phyloP scores from a whole-genome alignment of 106 monocot genomes.

The Dendrobium catenatum region DNA sequence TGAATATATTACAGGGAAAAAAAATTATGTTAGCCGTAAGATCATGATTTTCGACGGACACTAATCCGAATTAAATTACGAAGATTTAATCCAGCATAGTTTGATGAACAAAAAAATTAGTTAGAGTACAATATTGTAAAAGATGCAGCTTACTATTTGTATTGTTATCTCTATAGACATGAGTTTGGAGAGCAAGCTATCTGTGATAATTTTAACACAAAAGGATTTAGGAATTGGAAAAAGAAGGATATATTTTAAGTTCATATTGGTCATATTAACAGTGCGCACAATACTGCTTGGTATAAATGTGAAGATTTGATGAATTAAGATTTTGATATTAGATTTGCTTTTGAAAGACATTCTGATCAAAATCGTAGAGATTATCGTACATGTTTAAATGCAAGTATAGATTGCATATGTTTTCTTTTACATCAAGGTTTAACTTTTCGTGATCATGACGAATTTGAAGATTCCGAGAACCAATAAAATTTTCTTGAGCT shows the following conservation, averaged over 20 bases:
- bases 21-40: too few species aligned
- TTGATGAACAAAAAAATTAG: too few species aligned
- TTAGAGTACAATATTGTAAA: too few species aligned
- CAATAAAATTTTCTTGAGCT: not conserved
- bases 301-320: not conserved
- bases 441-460: constrained; percentile 6
- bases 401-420: constrained; percentile 2
- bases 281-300: constrained; percentile 1
- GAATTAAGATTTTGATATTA: not conserved
- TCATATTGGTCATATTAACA: constrained; percentile 1
- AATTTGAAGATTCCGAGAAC: not conserved
- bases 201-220: not conserved
- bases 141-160: not conserved
- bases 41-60: too few species aligned
- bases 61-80: too few species aligned
- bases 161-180: constrained; percentile 6
- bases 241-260: not conserved
- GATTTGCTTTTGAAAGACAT: not conserved
- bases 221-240: constrained; percentile 7
- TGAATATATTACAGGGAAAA: too few species aligned
- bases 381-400: not conserved
- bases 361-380: not conserved
- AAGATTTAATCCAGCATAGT: too few species aligned
- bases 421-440: constrained; percentile 1
- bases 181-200: not conserved